Percentiles rank a stretch among this genome's conserved stretches.
Evolutionary conservation across 2,329 filamentous ascomycete genomes (phyloP).

Genomic region (Madurella mycetomatis): DNA sequence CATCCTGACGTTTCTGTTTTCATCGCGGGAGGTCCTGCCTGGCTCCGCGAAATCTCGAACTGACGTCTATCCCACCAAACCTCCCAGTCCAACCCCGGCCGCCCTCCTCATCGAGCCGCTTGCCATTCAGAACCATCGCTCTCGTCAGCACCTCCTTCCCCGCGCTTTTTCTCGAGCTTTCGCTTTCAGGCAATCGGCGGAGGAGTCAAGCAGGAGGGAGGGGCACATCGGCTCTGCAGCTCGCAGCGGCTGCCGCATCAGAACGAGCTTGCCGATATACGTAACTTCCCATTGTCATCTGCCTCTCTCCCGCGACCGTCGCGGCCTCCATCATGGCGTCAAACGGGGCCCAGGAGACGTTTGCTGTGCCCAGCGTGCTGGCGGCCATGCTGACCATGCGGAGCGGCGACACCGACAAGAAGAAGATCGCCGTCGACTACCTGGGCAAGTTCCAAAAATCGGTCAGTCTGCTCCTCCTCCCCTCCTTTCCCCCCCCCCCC

Average conservation of each 20-base stretch:
- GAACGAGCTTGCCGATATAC: not conserved
- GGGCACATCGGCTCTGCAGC: slow-evolving; percentile 15
- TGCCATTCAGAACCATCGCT: not conserved
- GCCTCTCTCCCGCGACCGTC: not conserved
- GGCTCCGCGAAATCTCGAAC: slow-evolving; percentile 4
- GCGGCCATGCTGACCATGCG: slow-evolving; percentile 90
- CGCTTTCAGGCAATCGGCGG: slow-evolving; percentile 2
- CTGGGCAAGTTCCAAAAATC: slow-evolving; percentile 98
- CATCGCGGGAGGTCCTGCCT: slow-evolving; percentile 7
- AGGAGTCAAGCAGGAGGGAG: slow-evolving; percentile 16
- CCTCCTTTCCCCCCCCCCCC: too few relatives aligned
- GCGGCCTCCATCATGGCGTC: slow-evolving; percentile 55
- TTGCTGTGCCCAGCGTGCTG: slow-evolving; percentile 71
- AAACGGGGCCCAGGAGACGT: slow-evolving; percentile 62
- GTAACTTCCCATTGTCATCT: not conserved
- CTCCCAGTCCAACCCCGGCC: too few relatives aligned
- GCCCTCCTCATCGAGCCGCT: not conserved
- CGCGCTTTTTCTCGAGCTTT: slow-evolving; percentile 6
- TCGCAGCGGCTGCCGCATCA: slow-evolving; percentile 3
- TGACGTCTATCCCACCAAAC: too few relatives aligned
- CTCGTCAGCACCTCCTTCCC: slow-evolving; percentile 3
- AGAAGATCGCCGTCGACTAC: slow-evolving; percentile 78
- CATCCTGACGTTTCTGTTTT: slow-evolving; percentile 23
- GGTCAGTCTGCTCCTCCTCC: slow-evolving; percentile 58
- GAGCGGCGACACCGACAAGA: slow-evolving; percentile 77